Evolutionary conservation across 768 basidiomycete genomes (phyloP), one percentile per base, ranked within the genome.

Genomic region (Boletus bicolor): DNA sequence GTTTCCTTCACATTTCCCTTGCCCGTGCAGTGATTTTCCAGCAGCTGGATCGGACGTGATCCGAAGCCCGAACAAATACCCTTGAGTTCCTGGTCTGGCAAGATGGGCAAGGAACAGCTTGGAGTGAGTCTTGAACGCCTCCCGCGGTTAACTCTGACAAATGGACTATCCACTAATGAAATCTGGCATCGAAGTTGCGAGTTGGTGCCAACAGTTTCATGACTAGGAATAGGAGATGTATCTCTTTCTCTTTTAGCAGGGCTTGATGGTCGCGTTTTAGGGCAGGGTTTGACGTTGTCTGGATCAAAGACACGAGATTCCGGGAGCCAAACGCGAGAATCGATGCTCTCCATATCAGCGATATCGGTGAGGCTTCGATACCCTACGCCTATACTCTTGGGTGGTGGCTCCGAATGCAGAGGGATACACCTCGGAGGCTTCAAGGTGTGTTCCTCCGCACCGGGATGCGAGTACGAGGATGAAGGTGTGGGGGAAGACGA

Each of bases 281-380:
- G 60, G 49, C 59, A 47, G 39, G 54, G 42, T 45, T 70, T 70
- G 43, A 72, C 50, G 44, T 63, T 68, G 54, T 54, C 58, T 14
- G 68, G 64, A 49, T 72, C 57, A 42, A 68, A 72, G 32, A 51
- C 14, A 9, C 61, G 70, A 21, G 60, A 32, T 44, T 51, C 50
- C 7, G 70, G 69, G 39, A 58, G 50, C 69, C 70, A 72, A 17
- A 70, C 14, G 9, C 69, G 69, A 46, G 70, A 37, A 49, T 70
- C 70, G 37, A 59, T 47, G 4, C 43, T 43, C 51, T 54, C 30
- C 34, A 26, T 35, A 19, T 54, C 59, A 28, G 43, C 37, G 32
- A 69, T 46, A 24, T 67, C 63, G 46, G 56, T 19, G 32, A 71
- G 52, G 35, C 50, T 55, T 12, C 42, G 59, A 50, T 68, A 70